Conservation (phyloP, 179 eudicot species). For the Beta macrorhiza region DNA sequence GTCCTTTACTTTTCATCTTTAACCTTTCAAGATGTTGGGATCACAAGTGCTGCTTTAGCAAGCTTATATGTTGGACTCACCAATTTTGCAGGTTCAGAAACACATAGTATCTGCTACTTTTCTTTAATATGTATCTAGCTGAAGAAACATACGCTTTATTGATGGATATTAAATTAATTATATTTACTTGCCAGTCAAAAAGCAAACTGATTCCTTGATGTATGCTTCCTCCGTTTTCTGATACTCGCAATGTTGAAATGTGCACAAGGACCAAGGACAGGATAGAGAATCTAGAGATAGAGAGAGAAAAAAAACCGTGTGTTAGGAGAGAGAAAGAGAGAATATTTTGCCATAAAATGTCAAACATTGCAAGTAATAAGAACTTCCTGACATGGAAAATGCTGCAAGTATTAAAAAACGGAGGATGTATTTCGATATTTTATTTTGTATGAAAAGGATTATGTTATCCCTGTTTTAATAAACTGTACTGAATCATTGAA, state of each 20-base stretch:
- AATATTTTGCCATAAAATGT: too few species aligned
- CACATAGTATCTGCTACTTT: not conserved
- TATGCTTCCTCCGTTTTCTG: not conserved
- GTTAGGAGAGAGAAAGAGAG: too few species aligned
- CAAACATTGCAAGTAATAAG: too few species aligned
- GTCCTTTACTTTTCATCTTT: constrained; percentile 83
- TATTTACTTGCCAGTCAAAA: not conserved
- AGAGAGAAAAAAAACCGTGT: too few species aligned
- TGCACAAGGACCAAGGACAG: too few species aligned
- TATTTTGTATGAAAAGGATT: not conserved
- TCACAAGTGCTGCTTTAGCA: constrained; percentile 65
- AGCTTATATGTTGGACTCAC: constrained; percentile 72
- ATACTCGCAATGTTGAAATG: too few species aligned
- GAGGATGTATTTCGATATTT: too few species aligned
- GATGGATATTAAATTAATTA: not conserved
- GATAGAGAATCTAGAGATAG: too few species aligned
- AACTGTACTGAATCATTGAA: not conserved
- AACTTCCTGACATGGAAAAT: too few species aligned
- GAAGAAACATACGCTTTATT: not conserved
- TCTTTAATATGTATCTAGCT: constrained; percentile 3
- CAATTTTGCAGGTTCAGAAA: constrained; percentile 75
- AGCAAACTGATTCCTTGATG: not conserved
- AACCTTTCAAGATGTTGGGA: constrained; percentile 83
- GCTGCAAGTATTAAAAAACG: too few species aligned
- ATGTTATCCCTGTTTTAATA: not conserved